Base-by-base conservation (phyloP, 768 basidiomycete species). In the Clathrus columnatus region DNA sequence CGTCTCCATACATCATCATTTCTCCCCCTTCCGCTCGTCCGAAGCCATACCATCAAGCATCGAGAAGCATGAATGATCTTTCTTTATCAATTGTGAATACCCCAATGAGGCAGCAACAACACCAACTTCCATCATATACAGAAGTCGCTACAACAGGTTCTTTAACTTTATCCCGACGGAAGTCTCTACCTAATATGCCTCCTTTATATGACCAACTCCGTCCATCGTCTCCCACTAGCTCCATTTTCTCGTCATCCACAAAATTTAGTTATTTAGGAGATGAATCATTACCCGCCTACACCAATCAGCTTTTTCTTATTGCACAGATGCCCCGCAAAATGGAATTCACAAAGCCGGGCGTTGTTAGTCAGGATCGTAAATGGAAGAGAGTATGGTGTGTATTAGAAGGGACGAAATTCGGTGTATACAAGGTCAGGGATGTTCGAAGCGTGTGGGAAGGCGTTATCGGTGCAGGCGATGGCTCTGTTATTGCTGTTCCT, bases 331-430 rank as follows among this genome's bases (percentile, higher is more conserved):
- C 87, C 1, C 81, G 89, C 47, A 99, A 99, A 75, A 80, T 93
- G 83, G 96, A 99, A 73, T 98, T 99, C 65, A 73, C 70, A 4
- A 69, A 77, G 10, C 91, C 93, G 0, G 93, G 93, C 6, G 74
- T 90, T 2, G 90, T 95, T 67, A 85, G 94, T 6, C 80, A 76
- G 65, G 94, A 98, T 66, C 75, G 96, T 46, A 90, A 91, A 64
- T 99, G 96, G 96, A 80, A 88, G 57, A 75, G 88, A 49, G 82
- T 87, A 50, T 76, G 93, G 60, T 89, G 91, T 65, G 87, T 94
- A 62, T 71, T 99, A 24, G 91, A 96, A 64, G 96, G 96, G 46
- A 97, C 96, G n/a, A 74, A 76, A 59, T 82, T 98, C 66, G 79
- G 80, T 61, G 75, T 97, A 56, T 91, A 89, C 67, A 77, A 77